Base-by-base conservation (phyloP, 2,329 filamentous ascomycete genomes). In the Anthostomella pinea region DNA sequence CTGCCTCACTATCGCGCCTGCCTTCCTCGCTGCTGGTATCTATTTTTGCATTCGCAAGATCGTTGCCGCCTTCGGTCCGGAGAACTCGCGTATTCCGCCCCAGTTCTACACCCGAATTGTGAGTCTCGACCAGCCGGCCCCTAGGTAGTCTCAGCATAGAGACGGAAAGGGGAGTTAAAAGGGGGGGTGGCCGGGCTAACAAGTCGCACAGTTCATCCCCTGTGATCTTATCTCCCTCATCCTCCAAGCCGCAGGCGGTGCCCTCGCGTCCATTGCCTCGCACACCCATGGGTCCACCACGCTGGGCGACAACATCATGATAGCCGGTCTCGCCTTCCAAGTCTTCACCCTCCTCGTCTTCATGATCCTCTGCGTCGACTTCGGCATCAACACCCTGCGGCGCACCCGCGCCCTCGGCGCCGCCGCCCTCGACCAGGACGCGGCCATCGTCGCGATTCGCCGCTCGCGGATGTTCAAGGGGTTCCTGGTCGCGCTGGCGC, bases 1-100 rank as follows among this genome's bases (percentile, higher is more conserved):
- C 52, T 77, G 72, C 46, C 65, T 86, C 39, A 84, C 80, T 3
- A 72, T 84, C 41, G 80, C 68, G 0, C 81, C 82, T 0, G 79
- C 79, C 2, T 84, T 83, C 53, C 67, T 83, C 56, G 72, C 78
- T 6, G 81, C 77, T 1, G 76, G 70, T 2, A 71, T 85, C 25
- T 85, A 85, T 52, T 63, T 85, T 32, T 81, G 76, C 43, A 63
- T 84, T 31, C 57, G 68, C 8, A 61, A 66, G 25, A 72, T 75
- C 43, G 70, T 75, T 8, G 58, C 61, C 31, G 67, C 63, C 1
- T 73, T 71, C 48, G 71, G 71, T 0, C 56, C 63, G 0, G 65
- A 71, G 51, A 69, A 72, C 51, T 73, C 68, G n/a, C 54, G 70
- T 22, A 63, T 75, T 33, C 57, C 56, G 13, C 70, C 71, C 0